A percentile compares a stretch with the other conserved stretches of the same genome.
These are phyloP conservation scores for Citeromyces matritensis DNA, from an alignment of 805 yeast genomes.

Conservation along the genomic window DNA sequence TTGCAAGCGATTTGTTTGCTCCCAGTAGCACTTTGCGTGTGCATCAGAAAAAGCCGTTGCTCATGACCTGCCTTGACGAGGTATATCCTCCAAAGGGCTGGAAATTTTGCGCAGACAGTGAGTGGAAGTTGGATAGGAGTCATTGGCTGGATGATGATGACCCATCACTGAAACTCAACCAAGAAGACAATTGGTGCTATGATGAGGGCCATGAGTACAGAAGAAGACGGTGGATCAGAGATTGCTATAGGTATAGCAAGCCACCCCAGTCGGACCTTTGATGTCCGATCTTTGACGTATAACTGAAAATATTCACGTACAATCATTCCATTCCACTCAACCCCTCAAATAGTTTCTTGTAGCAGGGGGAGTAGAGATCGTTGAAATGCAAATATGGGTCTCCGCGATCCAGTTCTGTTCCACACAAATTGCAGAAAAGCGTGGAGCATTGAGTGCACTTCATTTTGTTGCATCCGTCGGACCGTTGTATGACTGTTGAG, in stretches of 20 bases:
- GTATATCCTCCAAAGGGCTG: slow-evolving; percentile 61
- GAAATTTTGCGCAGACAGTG: slow-evolving; percentile 44
- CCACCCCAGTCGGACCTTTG: background rate
- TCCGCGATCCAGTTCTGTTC: slow-evolving; percentile 16
- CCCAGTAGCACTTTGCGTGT: slow-evolving; percentile 25
- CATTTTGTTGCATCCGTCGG: slow-evolving; percentile 57
- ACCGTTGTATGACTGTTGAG: slow-evolving; percentile 27
- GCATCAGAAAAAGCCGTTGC: slow-evolving; percentile 47
- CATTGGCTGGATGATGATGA: slow-evolving; percentile 36
- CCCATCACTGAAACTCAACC: slow-evolving; percentile 20
- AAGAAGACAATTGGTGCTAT: slow-evolving; percentile 35
- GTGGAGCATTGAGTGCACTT: slow-evolving; percentile 31
- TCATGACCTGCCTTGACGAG: slow-evolving; percentile 35
- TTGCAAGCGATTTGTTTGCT: slow-evolving; percentile 41
- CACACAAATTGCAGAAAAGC: slow-evolving; percentile 42
- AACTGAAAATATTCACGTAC: background rate
- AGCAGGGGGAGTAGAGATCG: slow-evolving; percentile 24
- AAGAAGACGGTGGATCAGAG: slow-evolving; percentile 40
- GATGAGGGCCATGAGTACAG: slow-evolving; percentile 34
- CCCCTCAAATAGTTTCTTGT: slow-evolving; percentile 37
- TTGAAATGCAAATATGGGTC: slow-evolving; percentile 40
- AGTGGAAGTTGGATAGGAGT: slow-evolving; percentile 52
- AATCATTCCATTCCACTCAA: slow-evolving; percentile 14
- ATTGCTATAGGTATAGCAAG: slow-evolving; percentile 30
- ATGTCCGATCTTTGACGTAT: background rate